Evolutionary conservation across 108 stramenopile species (phyloP).

Genomic region (Cylindrotheca closterium): DNA sequence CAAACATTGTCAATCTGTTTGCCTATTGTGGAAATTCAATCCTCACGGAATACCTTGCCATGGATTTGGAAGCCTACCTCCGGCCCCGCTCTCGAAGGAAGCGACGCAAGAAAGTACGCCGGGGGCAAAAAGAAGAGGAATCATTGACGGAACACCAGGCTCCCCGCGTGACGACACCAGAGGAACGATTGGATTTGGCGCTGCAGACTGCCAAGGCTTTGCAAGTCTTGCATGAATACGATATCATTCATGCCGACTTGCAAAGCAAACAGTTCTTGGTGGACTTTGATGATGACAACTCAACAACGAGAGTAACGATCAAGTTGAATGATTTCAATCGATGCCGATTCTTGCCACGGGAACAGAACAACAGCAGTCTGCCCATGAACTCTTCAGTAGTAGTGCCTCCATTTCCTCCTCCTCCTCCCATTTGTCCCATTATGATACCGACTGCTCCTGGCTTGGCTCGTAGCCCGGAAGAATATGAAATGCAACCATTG

Average conservation of each 20-base stretch:
- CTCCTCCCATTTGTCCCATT: slow-evolving; percentile 47
- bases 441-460: slow-evolving; percentile 81
- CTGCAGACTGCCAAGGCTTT: slow-evolving; percentile 66
- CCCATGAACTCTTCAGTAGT: not conserved
- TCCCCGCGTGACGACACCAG: slow-evolving; percentile 23
- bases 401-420: too few relatives aligned
- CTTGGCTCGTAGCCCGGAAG: slow-evolving; percentile 68
- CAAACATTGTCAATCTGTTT: slow-evolving; percentile 64
- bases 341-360: slow-evolving; percentile 73
- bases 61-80: slow-evolving; percentile 50
- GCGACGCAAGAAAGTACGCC: slow-evolving; percentile 23
- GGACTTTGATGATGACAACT: slow-evolving; percentile 18
- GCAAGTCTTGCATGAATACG: slow-evolving; percentile 40
- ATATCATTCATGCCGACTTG: slow-evolving; percentile 79
- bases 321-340: slow-evolving; percentile 89
- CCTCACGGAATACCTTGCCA: slow-evolving; percentile 63
- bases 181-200: slow-evolving; percentile 53
- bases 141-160: slow-evolving; percentile 7
- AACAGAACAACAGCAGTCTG: not conserved
- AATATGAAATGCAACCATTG: slow-evolving; percentile 29
- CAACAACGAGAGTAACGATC: slow-evolving; percentile 6
- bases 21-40: slow-evolving; percentile 80
- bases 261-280: slow-evolving; percentile 78
- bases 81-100: not conserved
- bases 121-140: not conserved